phyloP scores from a whole-genome alignment of 805 yeast genomes.

The Pichia paraexigua region DNA sequence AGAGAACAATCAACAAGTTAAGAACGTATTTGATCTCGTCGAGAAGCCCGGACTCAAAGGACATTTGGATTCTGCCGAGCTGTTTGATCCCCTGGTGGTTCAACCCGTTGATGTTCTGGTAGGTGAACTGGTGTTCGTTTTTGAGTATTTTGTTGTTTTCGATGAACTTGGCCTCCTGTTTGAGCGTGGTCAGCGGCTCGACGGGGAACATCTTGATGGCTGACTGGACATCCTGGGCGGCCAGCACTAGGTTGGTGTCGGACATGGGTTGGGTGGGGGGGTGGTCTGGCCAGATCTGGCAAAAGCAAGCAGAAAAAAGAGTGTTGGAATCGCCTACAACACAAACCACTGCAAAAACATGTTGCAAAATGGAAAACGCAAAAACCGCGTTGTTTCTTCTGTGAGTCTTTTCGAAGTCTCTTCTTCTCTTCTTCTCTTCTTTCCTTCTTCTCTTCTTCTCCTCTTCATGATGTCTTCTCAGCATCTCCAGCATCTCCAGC shows the following conservation, averaged over 20 bases:
- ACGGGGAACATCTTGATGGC: conserved; percentile 23
- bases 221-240: neutral
- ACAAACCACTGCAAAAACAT: too few relatives aligned
- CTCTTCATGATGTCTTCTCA: too few relatives aligned
- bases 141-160: conserved; percentile 24
- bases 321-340: too few relatives aligned
- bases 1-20: conserved; percentile 41
- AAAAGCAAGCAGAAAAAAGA: too few relatives aligned
- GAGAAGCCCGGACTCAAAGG: conserved; percentile 55
- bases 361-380: too few relatives aligned
- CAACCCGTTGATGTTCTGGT: conserved; percentile 27
- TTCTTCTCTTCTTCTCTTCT: too few relatives aligned
- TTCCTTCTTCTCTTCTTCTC: too few relatives aligned
- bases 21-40: conserved; percentile 70
- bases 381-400: too few relatives aligned
- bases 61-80: conserved; percentile 59
- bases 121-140: conserved; percentile 25
- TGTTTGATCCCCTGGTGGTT: conserved; percentile 52
- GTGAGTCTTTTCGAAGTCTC: too few relatives aligned
- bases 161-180: conserved; percentile 27
- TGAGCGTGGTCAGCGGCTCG: conserved; percentile 26
- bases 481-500: too few relatives aligned
- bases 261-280: neutral
- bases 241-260: neutral
- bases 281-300: too few relatives aligned